Evolutionary conservation across 768 basidiomycete species (phyloP).

Genomic region (Candolleomyces efflorescens): DNA sequence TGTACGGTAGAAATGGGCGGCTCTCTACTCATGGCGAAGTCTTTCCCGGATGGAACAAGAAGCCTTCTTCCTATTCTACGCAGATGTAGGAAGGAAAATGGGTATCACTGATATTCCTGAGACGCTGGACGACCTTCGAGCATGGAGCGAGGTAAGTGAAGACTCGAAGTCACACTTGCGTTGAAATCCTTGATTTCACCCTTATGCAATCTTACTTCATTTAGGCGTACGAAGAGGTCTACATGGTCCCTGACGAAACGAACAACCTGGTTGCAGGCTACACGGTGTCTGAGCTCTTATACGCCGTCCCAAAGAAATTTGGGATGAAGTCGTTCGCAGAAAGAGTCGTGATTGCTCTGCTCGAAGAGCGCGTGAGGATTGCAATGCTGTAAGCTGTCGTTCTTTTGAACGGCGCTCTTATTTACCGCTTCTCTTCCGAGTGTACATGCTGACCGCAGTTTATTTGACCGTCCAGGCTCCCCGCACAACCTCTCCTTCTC

Average conservation of each 20-base stretch:
- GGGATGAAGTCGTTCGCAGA: constrained; percentile 34
- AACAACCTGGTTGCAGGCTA: constrained; percentile 35
- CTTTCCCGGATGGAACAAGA: constrained; percentile 41
- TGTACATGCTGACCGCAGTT: not conserved
- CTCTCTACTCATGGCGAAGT: constrained; percentile 31
- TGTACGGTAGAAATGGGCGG: constrained; percentile 7
- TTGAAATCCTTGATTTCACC: not conserved
- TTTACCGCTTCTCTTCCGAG: not conserved
- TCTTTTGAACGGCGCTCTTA: not conserved
- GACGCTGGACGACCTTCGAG: constrained; percentile 29
- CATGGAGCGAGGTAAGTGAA: constrained; percentile 35
- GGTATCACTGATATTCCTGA: constrained; percentile 43
- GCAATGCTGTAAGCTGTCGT: constrained; percentile 40
- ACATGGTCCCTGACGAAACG: constrained; percentile 38
- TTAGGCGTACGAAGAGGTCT: constrained; percentile 36
- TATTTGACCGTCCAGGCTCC: constrained; percentile 25
- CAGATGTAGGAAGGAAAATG: constrained; percentile 44
- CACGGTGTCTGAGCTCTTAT: constrained; percentile 39
- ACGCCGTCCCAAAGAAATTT: constrained; percentile 30
- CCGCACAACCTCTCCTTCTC: constrained; percentile 30
- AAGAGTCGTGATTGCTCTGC: constrained; percentile 28
- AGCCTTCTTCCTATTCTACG: constrained; percentile 40
- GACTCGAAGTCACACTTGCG: not conserved
- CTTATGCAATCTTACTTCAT: not conserved
- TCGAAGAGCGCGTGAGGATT: constrained; percentile 41